Base-by-base conservation (phyloP, 805 yeast genomes). In the Dipodascopsis tothii region DNA sequence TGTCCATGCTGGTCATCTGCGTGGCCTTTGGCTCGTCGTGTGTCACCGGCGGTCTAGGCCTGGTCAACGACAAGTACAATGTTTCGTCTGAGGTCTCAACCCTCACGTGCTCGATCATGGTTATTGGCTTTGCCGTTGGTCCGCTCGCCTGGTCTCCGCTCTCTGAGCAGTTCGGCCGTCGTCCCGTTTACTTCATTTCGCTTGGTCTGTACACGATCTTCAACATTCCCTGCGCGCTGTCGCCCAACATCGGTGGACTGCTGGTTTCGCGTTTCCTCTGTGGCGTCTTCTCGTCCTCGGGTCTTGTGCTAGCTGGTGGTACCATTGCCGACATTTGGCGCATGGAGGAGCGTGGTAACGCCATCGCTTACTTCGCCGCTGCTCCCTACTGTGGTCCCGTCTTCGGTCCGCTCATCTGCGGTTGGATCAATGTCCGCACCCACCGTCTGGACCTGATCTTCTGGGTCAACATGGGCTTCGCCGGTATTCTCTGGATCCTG, bases 361-460 rank as follows among this genome's bases (percentile, higher is more conserved):
- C 95, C 33, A 85, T 87, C 65, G 94, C 95, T 0, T 81, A 81
- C 57, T 87, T 87, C 59, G 88, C 94, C 9, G 86, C 85, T 58
- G 86, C 92, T 46, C 96, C 96, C 2, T 87, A 86, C 63, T 81
- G 88, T 51, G 96, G 95, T 40, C 96, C 96, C 1, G 94, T 84
- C 32, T 65, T 86, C 38, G 96, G 95, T 28, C 95, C 94, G 2
- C 65, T 87, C 42, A 86, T 84, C 30, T 83, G 85, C 57, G 95
- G 96, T 33, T 87, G 86, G 69, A 79, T 87, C 57, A 72, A 80
- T 45, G 78, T 82, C 39, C 75, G 79, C 47, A 73, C 90, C n/a
- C 73, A 71, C 16, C 54, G 68, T 25, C 54, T 78, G 58, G 87
- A 80, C 37, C 61, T 84, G 32, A 74, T 87, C 59, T 76, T 83